Conservation (phyloP, 306 rosid genomes). For the Citrullus amarus region DNA sequence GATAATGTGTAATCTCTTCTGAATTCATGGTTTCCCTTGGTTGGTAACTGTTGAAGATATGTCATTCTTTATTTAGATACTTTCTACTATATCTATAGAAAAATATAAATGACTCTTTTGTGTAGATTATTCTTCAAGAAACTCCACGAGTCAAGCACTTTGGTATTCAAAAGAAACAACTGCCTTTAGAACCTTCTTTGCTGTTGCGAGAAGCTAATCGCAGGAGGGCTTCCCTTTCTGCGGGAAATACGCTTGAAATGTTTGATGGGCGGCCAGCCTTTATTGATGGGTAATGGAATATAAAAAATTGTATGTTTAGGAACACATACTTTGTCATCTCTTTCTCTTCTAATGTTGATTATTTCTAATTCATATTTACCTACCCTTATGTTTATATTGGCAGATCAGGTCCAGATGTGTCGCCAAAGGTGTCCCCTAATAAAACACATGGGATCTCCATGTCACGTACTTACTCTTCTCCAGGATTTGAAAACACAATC, state of each 20-base stretch:
- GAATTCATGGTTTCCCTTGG: neutral
- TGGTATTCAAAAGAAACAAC: constrained; percentile 75
- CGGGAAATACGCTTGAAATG: constrained; percentile 68
- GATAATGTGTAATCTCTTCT: neutral
- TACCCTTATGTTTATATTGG: constrained; percentile 28
- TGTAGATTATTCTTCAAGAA: constrained; percentile 77
- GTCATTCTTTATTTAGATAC: neutral
- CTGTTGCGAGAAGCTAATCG: constrained; percentile 94
- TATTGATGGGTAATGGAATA: constrained; percentile 55
- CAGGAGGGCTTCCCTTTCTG: constrained; percentile 95
- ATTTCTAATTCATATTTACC: constrained; percentile 9
- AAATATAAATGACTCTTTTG: neutral
- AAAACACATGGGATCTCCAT: constrained; percentile 50
- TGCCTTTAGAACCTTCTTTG: constrained; percentile 91
- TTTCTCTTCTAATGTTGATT: neutral
- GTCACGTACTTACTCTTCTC: constrained; percentile 87
- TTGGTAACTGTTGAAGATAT: neutral
- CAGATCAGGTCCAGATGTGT: constrained; percentile 78
- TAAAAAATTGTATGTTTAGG: constrained; percentile 9
- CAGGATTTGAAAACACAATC: constrained; percentile 72
- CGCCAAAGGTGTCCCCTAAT: constrained; percentile 49
- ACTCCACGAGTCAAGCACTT: constrained; percentile 55
- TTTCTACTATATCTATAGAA: neutral
- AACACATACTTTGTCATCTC: neutral
- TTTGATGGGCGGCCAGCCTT: constrained; percentile 48